Evolutionary conservation across 768 basidiomycete genomes (phyloP).

Genomic region (Boletus huronensis): DNA sequence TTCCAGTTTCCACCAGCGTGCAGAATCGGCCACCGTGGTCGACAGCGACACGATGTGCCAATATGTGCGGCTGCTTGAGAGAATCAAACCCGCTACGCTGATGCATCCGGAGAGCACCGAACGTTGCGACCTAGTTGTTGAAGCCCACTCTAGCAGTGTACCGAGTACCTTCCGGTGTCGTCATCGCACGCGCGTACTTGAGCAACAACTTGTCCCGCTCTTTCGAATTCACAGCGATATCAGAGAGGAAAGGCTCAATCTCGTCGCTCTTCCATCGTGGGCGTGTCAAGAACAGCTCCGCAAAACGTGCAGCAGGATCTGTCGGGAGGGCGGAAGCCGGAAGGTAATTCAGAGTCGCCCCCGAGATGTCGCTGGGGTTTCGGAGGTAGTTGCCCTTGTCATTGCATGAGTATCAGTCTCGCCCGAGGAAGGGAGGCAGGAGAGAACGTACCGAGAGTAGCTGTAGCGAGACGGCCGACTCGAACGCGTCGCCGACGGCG

Average conservation of each 20-base stretch:
- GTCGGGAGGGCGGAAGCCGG: constrained; percentile 69
- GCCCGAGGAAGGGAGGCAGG: neutral
- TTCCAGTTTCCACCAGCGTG: neutral
- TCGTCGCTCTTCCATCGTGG: constrained; percentile 75
- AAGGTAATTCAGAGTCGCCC: constrained; percentile 61
- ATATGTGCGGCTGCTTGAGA: neutral
- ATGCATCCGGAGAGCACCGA: neutral
- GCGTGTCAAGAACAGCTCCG: constrained; percentile 82
- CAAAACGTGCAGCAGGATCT: constrained; percentile 78
- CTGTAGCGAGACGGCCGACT: constrained; percentile 52
- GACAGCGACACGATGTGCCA: neutral
- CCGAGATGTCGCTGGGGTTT: constrained; percentile 34
- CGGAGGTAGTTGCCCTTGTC: constrained; percentile 76
- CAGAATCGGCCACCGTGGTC: neutral
- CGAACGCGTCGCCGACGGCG: constrained; percentile 77
- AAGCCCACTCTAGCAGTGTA: constrained; percentile 72
- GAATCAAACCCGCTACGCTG: neutral
- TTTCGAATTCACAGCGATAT: constrained; percentile 80
- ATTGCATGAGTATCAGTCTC: neutral
- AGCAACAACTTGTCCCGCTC: constrained; percentile 84
- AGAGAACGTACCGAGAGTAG: constrained; percentile 58
- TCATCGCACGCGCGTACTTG: constrained; percentile 80
- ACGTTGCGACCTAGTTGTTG: constrained; percentile 35
- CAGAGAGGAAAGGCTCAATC: constrained; percentile 75
- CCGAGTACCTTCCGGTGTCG: constrained; percentile 62